A percentile compares a stretch with the other conserved stretches of the same genome.
These are phyloP conservation scores for Fusarium pseudoanthophilum DNA, from an alignment of 2,329 filamentous ascomycete genomes.

Conservation along the genomic window DNA sequence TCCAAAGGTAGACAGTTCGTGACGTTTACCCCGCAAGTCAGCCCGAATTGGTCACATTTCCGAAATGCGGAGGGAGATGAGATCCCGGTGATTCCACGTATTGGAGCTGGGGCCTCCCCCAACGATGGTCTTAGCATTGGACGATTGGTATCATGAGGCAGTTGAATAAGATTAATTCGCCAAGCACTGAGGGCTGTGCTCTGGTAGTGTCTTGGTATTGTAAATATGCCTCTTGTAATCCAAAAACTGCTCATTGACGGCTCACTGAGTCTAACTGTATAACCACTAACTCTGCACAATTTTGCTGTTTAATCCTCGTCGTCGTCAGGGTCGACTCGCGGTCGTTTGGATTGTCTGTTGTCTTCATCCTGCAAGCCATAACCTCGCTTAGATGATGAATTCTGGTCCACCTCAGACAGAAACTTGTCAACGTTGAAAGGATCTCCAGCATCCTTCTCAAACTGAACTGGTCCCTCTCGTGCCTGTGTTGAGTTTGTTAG, in stretches of 20 bases:
- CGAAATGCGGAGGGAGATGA: conserved; percentile 28
- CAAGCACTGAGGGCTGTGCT: neutral
- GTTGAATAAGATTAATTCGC: conserved; percentile 3
- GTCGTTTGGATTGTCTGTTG: conserved; percentile 73
- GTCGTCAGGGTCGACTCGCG: conserved; percentile 75
- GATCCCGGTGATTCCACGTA: conserved; percentile 37
- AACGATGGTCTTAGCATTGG: conserved; percentile 1
- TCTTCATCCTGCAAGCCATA: conserved; percentile 79
- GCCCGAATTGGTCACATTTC: conserved; percentile 22
- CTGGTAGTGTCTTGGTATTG: conserved; percentile 12
- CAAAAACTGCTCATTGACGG: conserved; percentile 35
- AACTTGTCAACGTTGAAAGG: conserved; percentile 96
- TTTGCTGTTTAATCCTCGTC: conserved; percentile 42
- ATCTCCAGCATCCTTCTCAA: conserved; percentile 87
- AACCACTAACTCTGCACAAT: conserved; percentile 24
- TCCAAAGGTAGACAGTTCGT: conserved; percentile 1
- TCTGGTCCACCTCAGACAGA: conserved; percentile 80
- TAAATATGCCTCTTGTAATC: conserved; percentile 10
- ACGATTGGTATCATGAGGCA: neutral
- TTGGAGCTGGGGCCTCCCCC: conserved; percentile 13
- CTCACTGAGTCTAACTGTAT: conserved; percentile 41
- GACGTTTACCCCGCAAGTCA: conserved; percentile 21
- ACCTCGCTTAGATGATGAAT: conserved; percentile 73
- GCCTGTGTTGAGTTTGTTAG: conserved; percentile 60
- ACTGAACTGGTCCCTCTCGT: conserved; percentile 92